Evolutionary conservation across 1,284 basidiomycete species (phyloP), one percentile per base, ranked within the genome.

Genomic region (Peniophora sp.): DNA sequence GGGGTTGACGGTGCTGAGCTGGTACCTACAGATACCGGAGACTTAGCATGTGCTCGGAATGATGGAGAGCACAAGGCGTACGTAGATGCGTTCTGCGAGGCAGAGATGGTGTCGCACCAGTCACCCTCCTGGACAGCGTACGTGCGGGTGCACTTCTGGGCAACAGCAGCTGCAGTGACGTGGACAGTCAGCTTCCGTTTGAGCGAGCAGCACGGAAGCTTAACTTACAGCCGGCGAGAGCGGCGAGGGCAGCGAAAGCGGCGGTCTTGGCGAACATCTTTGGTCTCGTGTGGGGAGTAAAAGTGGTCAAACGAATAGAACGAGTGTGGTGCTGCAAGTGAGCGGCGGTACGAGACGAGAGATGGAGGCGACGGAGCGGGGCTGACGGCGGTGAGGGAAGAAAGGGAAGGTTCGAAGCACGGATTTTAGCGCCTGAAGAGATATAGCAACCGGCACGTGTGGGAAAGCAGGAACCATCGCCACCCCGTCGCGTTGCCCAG

Each of bases 41-140:
- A 43, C 48, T 47, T 39, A 24, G 24, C 6, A n/a, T 18, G 15
- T 34, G 44, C 24, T 51, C 32, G 52, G 44, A 44, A 44, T 45
- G 11, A 51, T 51, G 45, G 34, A 52, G 43, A 44, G 43, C 11
- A 6, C 1, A 54, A n/a, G 12, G 24, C 74, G 48, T 60, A 85
- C 78, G 85, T 86, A 24, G 86, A 86, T 52, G 76, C 83, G 48
- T 78, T 74, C 43, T 85, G 63, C 17, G 75, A 72, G 35, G 76
- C 75, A 52, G 84, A 86, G 63, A 88, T 88, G 55, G 62, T 61
- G 68, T 88, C 83, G 60, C 85, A 89, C 50, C 71, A 75, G 60
- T 88, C 86, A 49, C 79, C 80, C 1, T 59, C 60, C 56, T 76
- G 58, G 47, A 86, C 73, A 52, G 73, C 80, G 70, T 88, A 87